Conservation (phyloP, 2,329 filamentous ascomycete species). For the Ascochyta fabae region DNA sequence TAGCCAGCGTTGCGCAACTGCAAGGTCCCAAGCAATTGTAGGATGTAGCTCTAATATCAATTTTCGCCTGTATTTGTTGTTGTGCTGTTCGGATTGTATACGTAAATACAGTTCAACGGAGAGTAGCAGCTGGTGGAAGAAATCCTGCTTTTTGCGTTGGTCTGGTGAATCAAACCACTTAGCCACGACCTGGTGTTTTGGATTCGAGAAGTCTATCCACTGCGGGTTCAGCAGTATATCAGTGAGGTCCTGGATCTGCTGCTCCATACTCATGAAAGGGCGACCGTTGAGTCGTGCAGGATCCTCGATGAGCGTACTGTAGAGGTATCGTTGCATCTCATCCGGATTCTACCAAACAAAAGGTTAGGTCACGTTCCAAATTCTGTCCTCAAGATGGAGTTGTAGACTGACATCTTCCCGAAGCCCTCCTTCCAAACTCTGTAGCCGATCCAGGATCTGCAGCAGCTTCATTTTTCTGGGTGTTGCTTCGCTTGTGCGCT, state of each 20-base stretch:
- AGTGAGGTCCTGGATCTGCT: conserved; percentile 75
- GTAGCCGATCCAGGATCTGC: conserved; percentile 53
- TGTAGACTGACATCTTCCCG: conserved; percentile 51
- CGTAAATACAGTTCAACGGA: conserved; percentile 74
- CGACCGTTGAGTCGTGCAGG: conserved; percentile 64
- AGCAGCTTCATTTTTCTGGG: conserved; percentile 67
- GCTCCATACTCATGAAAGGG: conserved; percentile 68
- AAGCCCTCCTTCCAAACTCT: conserved; percentile 51
- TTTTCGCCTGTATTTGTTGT: conserved; percentile 69
- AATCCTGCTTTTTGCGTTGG: conserved; percentile 65
- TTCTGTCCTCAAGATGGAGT: conserved; percentile 9
- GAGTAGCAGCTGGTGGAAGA: conserved; percentile 79
- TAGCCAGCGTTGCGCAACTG: conserved; percentile 75
- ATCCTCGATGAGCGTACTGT: conserved; percentile 70
- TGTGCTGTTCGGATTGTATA: conserved; percentile 68
- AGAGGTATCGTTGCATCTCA: conserved; percentile 64
- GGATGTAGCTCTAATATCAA: conserved; percentile 71
- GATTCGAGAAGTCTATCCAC: conserved; percentile 76
- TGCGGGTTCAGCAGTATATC: conserved; percentile 70
- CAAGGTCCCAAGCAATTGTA: conserved; percentile 74
- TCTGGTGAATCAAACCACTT: conserved; percentile 71
- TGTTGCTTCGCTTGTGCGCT: conserved; percentile 64
- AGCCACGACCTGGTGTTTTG: conserved; percentile 74
- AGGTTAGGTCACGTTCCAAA: conserved; percentile 36
- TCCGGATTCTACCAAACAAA: conserved; percentile 47